Evolutionary conservation across 441 rosid genomes (phyloP), one percentile per base, ranked within the genome.

Genomic region (Gossypium laxum): DNA sequence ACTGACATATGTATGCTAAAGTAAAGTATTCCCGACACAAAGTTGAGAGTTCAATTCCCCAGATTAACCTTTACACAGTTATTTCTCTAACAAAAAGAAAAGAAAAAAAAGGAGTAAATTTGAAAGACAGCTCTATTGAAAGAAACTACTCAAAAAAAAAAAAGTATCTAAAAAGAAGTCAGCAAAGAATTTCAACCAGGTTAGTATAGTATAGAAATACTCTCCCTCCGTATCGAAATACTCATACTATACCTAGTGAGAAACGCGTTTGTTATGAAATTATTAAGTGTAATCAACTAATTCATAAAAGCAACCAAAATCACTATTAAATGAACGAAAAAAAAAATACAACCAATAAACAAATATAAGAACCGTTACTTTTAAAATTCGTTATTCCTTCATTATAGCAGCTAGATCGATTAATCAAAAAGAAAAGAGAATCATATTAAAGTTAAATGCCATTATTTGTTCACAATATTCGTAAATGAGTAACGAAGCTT

Each of bases 1-100:
- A 60, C 41, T 60, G 58, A 51, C 54, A 65, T 7, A 43, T 64
- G 34, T 22, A 15, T 64, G 47, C 19, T 24, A 54, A 54, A 51
- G 68, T 60, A 14, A 47, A 47, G 41, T 69, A 38, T 67, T 50
- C 71, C 71, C 10, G 71, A 67, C 48, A 67, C 28, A 67, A 67
- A 51, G 45, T 67, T 30, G 45, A 67, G 28, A n/a, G 47, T 10
- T 17, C 47, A 67, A 28, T 51, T 51, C 71, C 32, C 71, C 60
- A 67, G 10, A 51, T 51, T 51, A 15, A 50, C 70, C 57, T 14
- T 14, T 47, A 24, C 14, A 50, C 45, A 67, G 43, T 28, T 1
- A 28, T 18, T 52, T 32, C 72, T 38, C 62, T 1, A 52, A 17
- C 58, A 7, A 22, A 47, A 52, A 52, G 34, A 10, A 18, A 18